phyloP scores from a whole-genome alignment of 2,329 filamentous ascomycete species.

The Monilinia laxa region DNA sequence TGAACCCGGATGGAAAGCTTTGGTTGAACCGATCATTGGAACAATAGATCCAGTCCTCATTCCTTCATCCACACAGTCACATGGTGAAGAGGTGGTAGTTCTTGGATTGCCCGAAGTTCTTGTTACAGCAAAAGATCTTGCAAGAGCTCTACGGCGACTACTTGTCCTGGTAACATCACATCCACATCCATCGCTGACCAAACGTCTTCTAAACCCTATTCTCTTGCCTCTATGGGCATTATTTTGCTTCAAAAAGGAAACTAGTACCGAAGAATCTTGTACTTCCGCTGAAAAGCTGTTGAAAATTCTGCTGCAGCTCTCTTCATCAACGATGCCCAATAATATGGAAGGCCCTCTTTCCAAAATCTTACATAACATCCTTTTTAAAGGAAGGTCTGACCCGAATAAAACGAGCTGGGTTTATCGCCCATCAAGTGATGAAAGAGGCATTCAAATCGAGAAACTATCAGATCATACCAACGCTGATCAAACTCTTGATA shows the following conservation, averaged over 20 bases:
- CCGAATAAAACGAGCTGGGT: conserved; percentile 48
- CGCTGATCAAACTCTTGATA: conserved; percentile 16
- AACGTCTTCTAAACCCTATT: conserved; percentile 58
- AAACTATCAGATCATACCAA: conserved; percentile 25
- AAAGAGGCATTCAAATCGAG: conserved; percentile 52
- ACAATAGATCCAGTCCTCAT: conserved; percentile 47
- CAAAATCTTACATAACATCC: conserved; percentile 53
- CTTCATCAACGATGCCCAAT: conserved; percentile 44
- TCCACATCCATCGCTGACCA: conserved; percentile 64
- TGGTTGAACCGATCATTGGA: conserved; percentile 58
- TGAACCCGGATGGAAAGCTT: conserved; percentile 59
- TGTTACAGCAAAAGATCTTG: conserved; percentile 50
- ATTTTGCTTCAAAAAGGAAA: conserved; percentile 47
- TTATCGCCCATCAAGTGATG: conserved; percentile 49
- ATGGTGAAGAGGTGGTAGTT: conserved; percentile 26
- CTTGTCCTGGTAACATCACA: conserved; percentile 59
- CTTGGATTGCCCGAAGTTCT: conserved; percentile 30
- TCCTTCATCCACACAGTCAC: neutral
- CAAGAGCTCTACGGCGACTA: conserved; percentile 54
- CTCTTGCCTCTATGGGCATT: conserved; percentile 59
- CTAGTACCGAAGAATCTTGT: neutral
- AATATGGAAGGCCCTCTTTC: conserved; percentile 46
- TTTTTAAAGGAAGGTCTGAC: conserved; percentile 51
- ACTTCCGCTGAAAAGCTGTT: conserved; percentile 45
- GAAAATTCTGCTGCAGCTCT: conserved; percentile 57